These are phyloP conservation scores for Colletotrichum sp. DNA, from an alignment of 2,329 filamentous ascomycete species.

Conservation along the genomic window DNA sequence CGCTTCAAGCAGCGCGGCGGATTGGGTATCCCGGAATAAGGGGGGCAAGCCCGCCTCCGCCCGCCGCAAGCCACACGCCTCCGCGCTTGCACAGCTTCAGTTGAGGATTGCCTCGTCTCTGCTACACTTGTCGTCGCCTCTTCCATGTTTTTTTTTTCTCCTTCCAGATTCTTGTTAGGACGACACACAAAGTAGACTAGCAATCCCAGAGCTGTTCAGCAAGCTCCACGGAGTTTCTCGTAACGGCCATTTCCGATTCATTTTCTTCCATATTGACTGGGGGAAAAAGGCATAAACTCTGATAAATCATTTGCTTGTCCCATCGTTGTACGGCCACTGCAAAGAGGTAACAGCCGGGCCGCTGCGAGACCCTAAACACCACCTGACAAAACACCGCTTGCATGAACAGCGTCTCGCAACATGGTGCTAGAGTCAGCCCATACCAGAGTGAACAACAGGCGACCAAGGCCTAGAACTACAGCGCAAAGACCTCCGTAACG, in stretches of 20 bases:
- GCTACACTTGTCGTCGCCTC: background rate
- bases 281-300: background rate
- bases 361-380: background rate
- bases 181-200: background rate
- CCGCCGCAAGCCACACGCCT: background rate
- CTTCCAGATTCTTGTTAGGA: background rate
- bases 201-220: background rate
- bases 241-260: constrained; percentile 14
- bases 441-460: background rate
- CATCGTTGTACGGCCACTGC: background rate
- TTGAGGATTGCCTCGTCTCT: background rate
- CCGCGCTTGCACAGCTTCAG: background rate
- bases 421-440: constrained; percentile 18
- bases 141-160: background rate
- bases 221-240: background rate
- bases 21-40: background rate
- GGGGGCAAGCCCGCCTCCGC: background rate
- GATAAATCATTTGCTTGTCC: background rate
- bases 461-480: constrained; percentile 3
- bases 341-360: background rate
- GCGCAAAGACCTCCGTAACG: background rate
- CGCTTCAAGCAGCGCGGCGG: background rate
- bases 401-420: constrained; percentile 13
- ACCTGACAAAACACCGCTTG: background rate
- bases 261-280: background rate